A percentile compares a stretch with the other conserved stretches of the same genome.
These are phyloP conservation scores for Nannochloris sp. DNA, from an alignment of 139 green algal species.

Conservation along the genomic window DNA sequence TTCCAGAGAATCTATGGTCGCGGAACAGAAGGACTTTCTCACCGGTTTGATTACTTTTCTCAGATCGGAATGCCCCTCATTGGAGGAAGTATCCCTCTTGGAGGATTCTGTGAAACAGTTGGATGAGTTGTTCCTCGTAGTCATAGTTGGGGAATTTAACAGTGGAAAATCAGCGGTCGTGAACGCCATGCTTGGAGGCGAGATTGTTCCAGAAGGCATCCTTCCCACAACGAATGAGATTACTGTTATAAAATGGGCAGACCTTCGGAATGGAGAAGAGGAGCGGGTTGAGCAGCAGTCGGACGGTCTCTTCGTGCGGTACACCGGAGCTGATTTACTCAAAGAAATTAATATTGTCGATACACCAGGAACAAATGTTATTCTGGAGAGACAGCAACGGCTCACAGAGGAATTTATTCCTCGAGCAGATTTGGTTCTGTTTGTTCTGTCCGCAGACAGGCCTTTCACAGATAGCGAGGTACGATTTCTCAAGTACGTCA, in stretches of 20 bases:
- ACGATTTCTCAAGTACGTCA: constrained; percentile 79
- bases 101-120: constrained; percentile 57
- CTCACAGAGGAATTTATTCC: constrained; percentile 98
- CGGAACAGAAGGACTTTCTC: constrained; percentile 41
- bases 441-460: constrained; percentile 82
- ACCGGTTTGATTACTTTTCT: constrained; percentile 27
- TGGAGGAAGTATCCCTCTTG: constrained; percentile 53
- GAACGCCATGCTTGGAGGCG: constrained; percentile 78
- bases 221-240: constrained; percentile 99
- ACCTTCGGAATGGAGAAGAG: constrained; percentile 9
- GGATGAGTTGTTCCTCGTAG: constrained; percentile 90
- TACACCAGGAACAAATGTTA: constrained; percentile 96
- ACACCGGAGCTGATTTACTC: constrained; percentile 68
- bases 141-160: constrained; percentile 97
- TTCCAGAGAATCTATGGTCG: constrained; percentile 38
- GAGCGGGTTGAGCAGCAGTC: constrained; percentile 33
- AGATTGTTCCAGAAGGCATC: constrained; percentile 82
- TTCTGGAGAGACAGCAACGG: constrained; percentile 93
- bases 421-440: constrained; percentile 92
- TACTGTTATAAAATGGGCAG: constrained; percentile 67
- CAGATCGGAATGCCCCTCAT: constrained; percentile 11
- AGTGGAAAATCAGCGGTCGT: constrained; percentile 84
- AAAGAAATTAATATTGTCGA: constrained; percentile 89
- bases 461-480: constrained; percentile 91
- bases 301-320: constrained; percentile 76